Evolutionary conservation across 768 basidiomycete genomes (phyloP), one percentile per base, ranked within the genome.

Genomic region (Gyrodon lividus): DNA sequence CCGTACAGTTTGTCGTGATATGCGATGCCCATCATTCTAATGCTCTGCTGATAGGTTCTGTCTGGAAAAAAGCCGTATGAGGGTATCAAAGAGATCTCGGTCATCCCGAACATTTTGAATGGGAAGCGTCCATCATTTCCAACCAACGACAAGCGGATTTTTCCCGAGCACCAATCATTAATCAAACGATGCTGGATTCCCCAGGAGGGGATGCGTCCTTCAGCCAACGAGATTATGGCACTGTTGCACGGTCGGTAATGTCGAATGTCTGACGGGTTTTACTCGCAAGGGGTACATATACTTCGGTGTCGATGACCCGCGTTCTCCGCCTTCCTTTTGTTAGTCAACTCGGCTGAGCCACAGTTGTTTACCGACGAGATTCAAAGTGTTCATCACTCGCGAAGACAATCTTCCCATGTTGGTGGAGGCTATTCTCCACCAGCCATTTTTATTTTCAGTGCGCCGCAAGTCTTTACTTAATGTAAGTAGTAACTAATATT

Each of bases 141-240:
- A 6, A 46, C 10, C 6, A 2, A 43, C 12, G 16, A 56, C 4
- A 17, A 33, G 3, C 31, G 30, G 30, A 34, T 63, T 14, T 38
- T 43, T 13, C 16, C 0, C 2, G 13, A 33, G 50, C 38, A 66
- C 33, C 31, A 16, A 30, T 43, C 22, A 0, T 19, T 55, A 6
- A 66, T 65, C 13, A 41, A 6, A 28, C 39, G 4, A 30, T 65
- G 63, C 26, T 65, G 61, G 63, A 39, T 59, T 43, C 28, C 2
- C 1, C 45, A 55, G n/a, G 56, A 64, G 17, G 0, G 1, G 16
- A 52, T 16, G n/a, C 63, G 64, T 31, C 64, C 64, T 34, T 45
- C 23, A 5, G 59, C 61, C 5, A 30, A 42, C 5, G 39, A 17
- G 5, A 59, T 65, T 6, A 30, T 35, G 23, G 24, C 4, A 24